Percentiles rank a stretch among this genome's conserved stretches.
These are phyloP conservation scores for Phytophthora sp. DNA, from an alignment of 352 stramenopile species.

Conservation along the genomic window DNA sequence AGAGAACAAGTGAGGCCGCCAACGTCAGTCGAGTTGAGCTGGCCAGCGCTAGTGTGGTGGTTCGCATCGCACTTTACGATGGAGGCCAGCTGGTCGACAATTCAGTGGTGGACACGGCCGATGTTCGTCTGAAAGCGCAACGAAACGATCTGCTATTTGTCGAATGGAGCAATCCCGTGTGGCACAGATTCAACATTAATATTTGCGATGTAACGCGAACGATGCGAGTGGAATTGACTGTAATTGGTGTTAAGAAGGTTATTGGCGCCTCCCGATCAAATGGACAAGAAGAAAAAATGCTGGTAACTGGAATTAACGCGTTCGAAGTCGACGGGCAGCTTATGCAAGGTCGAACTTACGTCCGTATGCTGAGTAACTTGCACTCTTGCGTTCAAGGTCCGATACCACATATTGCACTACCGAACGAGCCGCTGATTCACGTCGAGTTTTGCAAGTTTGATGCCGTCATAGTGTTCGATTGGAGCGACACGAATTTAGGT, in stretches of 20 bases:
- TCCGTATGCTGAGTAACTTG: slow-evolving; percentile 79
- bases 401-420: slow-evolving; percentile 66
- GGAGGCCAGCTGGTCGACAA: slow-evolving; percentile 68
- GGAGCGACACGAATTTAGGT: slow-evolving; percentile 37
- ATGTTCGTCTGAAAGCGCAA: slow-evolving; percentile 71
- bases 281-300: slow-evolving; percentile 62
- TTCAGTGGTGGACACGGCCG: slow-evolving; percentile 58
- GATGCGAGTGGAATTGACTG: slow-evolving; percentile 73
- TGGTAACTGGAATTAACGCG: slow-evolving; percentile 78
- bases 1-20: slow-evolving; percentile 67
- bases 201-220: slow-evolving; percentile 73
- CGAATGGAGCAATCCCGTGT: slow-evolving; percentile 71
- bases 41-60: slow-evolving; percentile 65
- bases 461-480: slow-evolving; percentile 70
- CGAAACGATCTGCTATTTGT: slow-evolving; percentile 68
- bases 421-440: slow-evolving; percentile 69
- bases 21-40: slow-evolving; percentile 50
- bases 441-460: slow-evolving; percentile 67
- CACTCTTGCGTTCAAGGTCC: slow-evolving; percentile 66
- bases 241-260: slow-evolving; percentile 69
- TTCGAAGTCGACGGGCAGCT: slow-evolving; percentile 78
- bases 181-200: slow-evolving; percentile 79
- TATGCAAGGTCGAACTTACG: slow-evolving; percentile 61
- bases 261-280: slow-evolving; percentile 35
- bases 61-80: slow-evolving; percentile 79